Percentiles rank a stretch among this genome's conserved stretches.
Conservation (phyloP, 331 rosid genomes). For the Quercus tomentella region DNA sequence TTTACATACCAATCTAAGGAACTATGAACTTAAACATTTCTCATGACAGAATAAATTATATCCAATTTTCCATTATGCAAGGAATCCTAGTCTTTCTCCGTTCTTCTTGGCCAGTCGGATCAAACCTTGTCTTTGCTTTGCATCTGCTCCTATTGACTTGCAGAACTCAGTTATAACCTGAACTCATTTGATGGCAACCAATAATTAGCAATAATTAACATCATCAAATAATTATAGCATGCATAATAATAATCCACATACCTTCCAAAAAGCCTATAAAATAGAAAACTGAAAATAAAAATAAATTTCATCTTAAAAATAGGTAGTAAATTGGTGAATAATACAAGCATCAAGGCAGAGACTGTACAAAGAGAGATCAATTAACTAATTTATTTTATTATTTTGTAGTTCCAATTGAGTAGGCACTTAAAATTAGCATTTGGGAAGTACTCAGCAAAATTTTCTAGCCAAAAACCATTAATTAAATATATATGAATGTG, state of each 20-base stretch:
- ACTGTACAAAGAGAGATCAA: background rate
- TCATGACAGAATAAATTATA: conserved; percentile 32
- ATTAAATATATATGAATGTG: too few species aligned
- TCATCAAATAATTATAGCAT: background rate
- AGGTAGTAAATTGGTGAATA: background rate
- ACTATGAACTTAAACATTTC: conserved; percentile 28
- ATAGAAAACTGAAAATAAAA: too few species aligned
- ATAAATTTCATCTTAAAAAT: too few species aligned
- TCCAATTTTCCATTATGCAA: conserved; percentile 49
- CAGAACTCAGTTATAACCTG: conserved; percentile 96
- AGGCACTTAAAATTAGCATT: background rate
- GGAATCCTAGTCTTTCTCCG: conserved; percentile 93
- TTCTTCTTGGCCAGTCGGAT: conserved; percentile 98
- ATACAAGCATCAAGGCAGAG: background rate
- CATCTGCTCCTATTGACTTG: conserved; percentile 97
- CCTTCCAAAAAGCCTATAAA: background rate
- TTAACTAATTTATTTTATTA: too few species aligned
- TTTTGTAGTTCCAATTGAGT: too few species aligned
- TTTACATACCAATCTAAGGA: conserved; percentile 28
- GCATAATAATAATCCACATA: background rate
- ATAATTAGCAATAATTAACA: background rate
- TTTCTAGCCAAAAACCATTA: too few species aligned
- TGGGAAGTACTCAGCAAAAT: background rate
- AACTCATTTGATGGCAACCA: background rate
- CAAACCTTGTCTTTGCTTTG: conserved; percentile 95